Evolutionary conservation across 495 filamentous ascomycete genomes (phyloP).

Genomic region (Aspergillus carlsbadensis): DNA sequence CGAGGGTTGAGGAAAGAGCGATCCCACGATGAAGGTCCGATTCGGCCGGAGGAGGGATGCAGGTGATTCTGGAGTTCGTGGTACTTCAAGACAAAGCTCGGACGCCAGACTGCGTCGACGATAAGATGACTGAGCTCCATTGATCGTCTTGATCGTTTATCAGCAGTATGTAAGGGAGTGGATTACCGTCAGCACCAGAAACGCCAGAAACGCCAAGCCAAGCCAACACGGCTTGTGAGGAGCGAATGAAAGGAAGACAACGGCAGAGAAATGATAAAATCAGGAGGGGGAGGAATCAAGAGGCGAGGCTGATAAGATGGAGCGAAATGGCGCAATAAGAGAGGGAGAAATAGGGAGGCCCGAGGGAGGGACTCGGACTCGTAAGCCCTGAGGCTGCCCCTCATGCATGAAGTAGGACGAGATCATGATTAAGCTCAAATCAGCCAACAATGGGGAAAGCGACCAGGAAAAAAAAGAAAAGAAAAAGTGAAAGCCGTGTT

Average conservation of each 20-base stretch:
- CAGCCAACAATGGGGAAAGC: neutral
- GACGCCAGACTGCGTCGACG: constrained; percentile 9
- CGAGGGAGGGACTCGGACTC: neutral
- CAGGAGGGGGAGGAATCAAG: neutral
- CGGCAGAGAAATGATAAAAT: neutral
- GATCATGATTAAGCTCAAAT: neutral
- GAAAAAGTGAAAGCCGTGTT: neutral
- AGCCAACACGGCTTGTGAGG: neutral
- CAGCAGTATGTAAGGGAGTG: neutral
- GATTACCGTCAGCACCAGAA: constrained; percentile 2
- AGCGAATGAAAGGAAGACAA: neutral
- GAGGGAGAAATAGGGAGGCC: neutral
- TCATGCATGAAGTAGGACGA: constrained; percentile 8
- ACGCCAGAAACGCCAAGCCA: constrained; percentile 1
- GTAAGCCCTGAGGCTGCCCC: neutral
- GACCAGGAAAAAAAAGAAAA: neutral
- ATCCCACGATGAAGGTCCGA: constrained; percentile 7
- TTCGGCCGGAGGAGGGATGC: constrained; percentile 2
- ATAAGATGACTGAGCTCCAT: constrained; percentile 12
- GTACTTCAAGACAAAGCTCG: constrained; percentile 10
- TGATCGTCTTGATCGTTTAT: neutral
- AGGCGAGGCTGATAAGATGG: neutral
- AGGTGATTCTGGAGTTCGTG: constrained; percentile 5
- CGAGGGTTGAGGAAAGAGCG: constrained; percentile 5
- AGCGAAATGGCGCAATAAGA: neutral